These are phyloP conservation scores for Cucurbita ficifolia DNA, from an alignment of 306 rosid genomes.

Conservation along the genomic window DNA sequence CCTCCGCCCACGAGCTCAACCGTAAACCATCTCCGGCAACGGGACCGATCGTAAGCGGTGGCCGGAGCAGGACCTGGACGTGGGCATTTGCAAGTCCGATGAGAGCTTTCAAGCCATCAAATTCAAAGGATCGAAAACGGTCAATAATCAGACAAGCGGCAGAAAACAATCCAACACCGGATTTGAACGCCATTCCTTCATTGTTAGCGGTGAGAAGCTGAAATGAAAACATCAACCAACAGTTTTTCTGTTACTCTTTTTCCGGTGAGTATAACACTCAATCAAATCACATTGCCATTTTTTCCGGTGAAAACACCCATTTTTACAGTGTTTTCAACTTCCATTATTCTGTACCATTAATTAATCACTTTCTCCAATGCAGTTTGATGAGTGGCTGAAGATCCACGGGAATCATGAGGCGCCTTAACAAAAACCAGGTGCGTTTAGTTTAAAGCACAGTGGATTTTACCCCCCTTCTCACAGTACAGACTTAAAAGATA, in stretches of 20 bases:
- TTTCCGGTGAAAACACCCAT: background rate
- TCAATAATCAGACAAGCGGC: slow-evolving; percentile 14
- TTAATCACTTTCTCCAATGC: background rate
- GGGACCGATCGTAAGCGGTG: background rate
- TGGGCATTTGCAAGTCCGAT: slow-evolving; percentile 97
- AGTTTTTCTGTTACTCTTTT: background rate
- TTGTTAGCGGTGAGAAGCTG: slow-evolving; percentile 1
- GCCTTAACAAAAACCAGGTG: background rate
- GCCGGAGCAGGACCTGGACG: slow-evolving; percentile 31
- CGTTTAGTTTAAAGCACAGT: background rate
- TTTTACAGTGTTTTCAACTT: background rate
- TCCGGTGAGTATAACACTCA: background rate
- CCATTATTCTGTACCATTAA: background rate
- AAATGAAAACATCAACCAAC: background rate
- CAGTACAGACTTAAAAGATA: background rate
- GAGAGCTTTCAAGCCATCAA: slow-evolving; percentile 60
- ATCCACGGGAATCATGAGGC: background rate
- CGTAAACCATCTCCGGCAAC: slow-evolving; percentile 22
- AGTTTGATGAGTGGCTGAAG: background rate
- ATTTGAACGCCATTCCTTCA: slow-evolving; percentile 8
- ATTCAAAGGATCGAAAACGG: slow-evolving; percentile 25
- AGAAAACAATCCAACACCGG: background rate
- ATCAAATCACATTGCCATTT: background rate
- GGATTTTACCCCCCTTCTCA: background rate
- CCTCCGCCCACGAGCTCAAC: slow-evolving; percentile 31